Base-by-base conservation (phyloP, 331 rosid species). In the Malus hybrid region DNA sequence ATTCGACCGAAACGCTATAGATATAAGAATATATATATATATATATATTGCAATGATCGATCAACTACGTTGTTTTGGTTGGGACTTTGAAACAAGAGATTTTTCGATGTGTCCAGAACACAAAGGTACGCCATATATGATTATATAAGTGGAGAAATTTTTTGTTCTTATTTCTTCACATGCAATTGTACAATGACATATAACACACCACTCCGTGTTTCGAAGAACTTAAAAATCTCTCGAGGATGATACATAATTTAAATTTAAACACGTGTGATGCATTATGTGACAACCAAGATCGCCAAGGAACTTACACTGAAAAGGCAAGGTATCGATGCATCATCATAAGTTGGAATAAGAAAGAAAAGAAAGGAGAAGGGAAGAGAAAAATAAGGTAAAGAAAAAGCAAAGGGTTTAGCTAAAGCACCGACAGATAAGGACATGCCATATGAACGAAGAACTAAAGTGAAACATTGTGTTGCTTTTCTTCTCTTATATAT, bases 401-500 rank as follows among this genome's bases (percentile, higher is more conserved):
- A 46, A 46, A 70, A 31, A 79, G 50, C 20, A 39, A 39, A 10
- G 46, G 46, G 46, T 39, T 39, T 39, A 39, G 46, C 46, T 56
- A 83, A 80, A 80, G 82, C 11, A 39, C 79, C 80, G 87, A 83
- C 87, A 83, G 84, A 80, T 28, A 57, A 50, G 74, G 82, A 76
- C 84, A 69, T 62, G 28, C 13, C 81, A 64, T 60, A 63, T 31
- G 76, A 65, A 83, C 48, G 60, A 62, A 65, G 70, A 68, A 46
- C 72, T 76, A 79, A 79, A 83, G 85, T 18, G 59, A 76, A 44
- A 32, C 77, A 71, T 67, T 3, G 28, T 57, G 70, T 60, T 67
- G 60, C 81, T 59, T 75, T 76, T 50, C 46, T 20, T 4, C 63
- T 61, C 42, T 14, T 32, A 12, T 15, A 12, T 20, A 63, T 54